Conservation (phyloP, 208 protist genomes). For the Giardia duodenalis region DNA sequence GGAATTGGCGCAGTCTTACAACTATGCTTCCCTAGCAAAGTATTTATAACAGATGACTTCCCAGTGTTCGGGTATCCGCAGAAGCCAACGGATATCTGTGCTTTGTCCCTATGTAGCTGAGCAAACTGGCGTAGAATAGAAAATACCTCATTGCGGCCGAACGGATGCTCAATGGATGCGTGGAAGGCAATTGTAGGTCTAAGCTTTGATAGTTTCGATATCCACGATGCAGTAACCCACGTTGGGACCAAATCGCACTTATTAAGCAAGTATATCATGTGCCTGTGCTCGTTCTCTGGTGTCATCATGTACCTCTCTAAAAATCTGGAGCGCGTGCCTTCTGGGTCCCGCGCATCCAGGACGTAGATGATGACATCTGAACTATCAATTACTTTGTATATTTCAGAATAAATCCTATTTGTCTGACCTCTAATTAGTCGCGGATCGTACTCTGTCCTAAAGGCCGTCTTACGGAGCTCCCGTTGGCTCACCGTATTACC, state of each 20-base stretch:
- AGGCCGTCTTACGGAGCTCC: neutral
- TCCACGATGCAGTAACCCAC: constrained; percentile 81
- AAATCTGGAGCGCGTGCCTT: constrained; percentile 76
- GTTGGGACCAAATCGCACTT: constrained; percentile 98
- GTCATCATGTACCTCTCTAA: constrained; percentile 52
- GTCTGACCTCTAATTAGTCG: constrained; percentile 85
- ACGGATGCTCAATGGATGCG: constrained; percentile 90
- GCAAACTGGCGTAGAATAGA: constrained; percentile 88
- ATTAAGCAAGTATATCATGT: constrained; percentile 95
- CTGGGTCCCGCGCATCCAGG: constrained; percentile 86
- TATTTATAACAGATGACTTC: constrained; percentile 98
- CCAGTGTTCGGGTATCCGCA: constrained; percentile 98
- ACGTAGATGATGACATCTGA: constrained; percentile 93
- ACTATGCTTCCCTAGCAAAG: constrained; percentile 73
- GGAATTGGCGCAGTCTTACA: constrained; percentile 96
- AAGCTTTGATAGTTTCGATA: constrained; percentile 82
- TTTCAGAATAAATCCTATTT: constrained; percentile 91
- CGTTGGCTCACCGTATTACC: neutral
- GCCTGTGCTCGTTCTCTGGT: constrained; percentile 77
- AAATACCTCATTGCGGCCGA: constrained; percentile 94
- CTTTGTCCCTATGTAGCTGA: constrained; percentile 60
- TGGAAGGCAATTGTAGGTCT: constrained; percentile 98
- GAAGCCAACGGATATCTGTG: constrained; percentile 71
- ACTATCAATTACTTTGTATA: constrained; percentile 98
- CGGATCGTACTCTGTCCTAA: constrained; percentile 47